Conservation (phyloP, 805 yeast genomes). For the Yarrowia divulgata region DNA sequence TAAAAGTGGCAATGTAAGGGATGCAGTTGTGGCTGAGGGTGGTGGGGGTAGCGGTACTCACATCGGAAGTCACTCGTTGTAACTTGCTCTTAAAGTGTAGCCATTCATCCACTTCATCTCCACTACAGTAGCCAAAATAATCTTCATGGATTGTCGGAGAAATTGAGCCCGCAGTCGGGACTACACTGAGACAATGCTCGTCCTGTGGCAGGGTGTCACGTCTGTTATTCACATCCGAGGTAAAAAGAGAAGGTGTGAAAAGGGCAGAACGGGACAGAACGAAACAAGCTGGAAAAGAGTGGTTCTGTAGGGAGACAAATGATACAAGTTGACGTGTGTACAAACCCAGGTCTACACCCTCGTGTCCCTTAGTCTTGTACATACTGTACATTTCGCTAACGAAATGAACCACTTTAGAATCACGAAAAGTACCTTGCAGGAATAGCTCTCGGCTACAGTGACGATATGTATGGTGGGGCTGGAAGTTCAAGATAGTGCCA, state of each 20-base stretch:
- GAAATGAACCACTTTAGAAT: background rate
- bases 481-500: background rate
- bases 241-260: background rate
- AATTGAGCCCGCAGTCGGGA: background rate
- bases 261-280: no score
- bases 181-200: constrained; percentile 3
- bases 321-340: no score
- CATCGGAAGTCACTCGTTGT: no score
- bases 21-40: no score
- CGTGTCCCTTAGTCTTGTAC: no score
- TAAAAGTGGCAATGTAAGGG: no score
- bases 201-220: constrained; percentile 11
- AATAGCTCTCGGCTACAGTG: background rate
- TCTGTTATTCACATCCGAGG: constrained; percentile 9
- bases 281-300: no score
- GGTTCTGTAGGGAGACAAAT: no score
- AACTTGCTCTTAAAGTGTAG: no score
- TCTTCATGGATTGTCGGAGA: constrained; percentile 8
- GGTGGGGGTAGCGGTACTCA: no score
- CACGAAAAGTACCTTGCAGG: constrained; percentile 4
- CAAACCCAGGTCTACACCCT: no score
- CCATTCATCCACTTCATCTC: background rate
- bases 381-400: no score
- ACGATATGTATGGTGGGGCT: constrained; percentile 14
- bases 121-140: background rate